Percentiles rank a stretch among this genome's conserved stretches.
phyloP scores from a whole-genome alignment of 441 rosid genomes.

The Adansonia rubrostipa region DNA sequence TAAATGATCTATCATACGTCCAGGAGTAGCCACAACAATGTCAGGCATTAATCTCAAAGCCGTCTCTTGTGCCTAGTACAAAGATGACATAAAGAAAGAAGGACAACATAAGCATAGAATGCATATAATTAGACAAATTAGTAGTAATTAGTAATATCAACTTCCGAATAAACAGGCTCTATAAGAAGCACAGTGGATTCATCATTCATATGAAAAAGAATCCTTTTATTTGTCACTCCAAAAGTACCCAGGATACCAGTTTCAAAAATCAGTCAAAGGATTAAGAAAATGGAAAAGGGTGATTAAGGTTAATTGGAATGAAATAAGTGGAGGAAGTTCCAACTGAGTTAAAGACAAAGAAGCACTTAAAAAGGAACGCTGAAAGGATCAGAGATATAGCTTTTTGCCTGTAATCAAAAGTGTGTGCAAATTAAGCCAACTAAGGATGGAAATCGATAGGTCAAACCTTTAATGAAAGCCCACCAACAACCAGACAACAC shows the following conservation, averaged over 20 bases:
- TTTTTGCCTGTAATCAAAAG: constrained; percentile 8
- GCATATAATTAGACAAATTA: not conserved
- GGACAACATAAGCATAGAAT: not conserved
- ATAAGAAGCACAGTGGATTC: not conserved
- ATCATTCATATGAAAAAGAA: not conserved
- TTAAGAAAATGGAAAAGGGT: not conserved
- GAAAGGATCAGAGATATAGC: not conserved
- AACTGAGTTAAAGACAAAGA: not conserved
- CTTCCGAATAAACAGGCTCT: not conserved
- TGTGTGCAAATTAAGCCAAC: constrained; percentile 6
- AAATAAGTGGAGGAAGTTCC: not conserved
- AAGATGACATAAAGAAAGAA: constrained; percentile 22
- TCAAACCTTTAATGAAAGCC: constrained; percentile 83
- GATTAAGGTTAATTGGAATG: not conserved
- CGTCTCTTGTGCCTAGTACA: constrained; percentile 77
- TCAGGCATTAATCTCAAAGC: constrained; percentile 97
- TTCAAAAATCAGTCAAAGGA: constrained; percentile 3
- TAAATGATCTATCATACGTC: constrained; percentile 96
- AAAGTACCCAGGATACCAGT: not conserved
- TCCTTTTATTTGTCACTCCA: not conserved
- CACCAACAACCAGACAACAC: constrained; percentile 92
- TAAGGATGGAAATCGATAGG: constrained; percentile 23
- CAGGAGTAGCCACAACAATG: constrained; percentile 98
- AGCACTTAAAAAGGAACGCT: constrained; percentile 7
- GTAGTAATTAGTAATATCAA: not conserved